Base-by-base conservation (phyloP, 73 alveolate species). In the Paramecium octaurelia region DNA sequence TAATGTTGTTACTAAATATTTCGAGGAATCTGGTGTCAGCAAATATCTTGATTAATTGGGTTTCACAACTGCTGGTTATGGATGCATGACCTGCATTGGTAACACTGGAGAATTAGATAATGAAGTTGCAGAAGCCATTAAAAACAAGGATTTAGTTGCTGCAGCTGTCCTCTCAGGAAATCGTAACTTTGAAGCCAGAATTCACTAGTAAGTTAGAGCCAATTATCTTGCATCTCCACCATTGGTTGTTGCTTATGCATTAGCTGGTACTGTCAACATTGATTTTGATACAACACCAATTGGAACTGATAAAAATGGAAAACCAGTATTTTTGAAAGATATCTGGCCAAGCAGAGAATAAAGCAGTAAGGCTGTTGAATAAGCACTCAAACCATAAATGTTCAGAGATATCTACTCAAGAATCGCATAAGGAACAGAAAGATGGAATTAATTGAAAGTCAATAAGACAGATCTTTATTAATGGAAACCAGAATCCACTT, bases 61-160 rank as follows among this genome's bases (percentile, higher is more conserved):
- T 21, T 97, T 97, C 94, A 92, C 96, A 35, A 94, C 96, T 18
- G 98, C 97, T 57, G 99, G 99, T 20, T 97, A 95, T 91, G 99
- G 99, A 18, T 97, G 99, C 95, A 97, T 96, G 98, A 97, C 98
- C 2, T 97, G 99, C 84, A 96, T 96, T 88, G 99, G 99, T n/a
- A 96, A 96, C 92, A 94, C 97, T 18, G 99, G 99, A 38, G 99
- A 96, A 40, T 85, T 94, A 42, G 96, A 93, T 58, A 86, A 58
- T 36, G 97, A 92, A 77, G 95, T 96, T 38, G 92, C 87, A 46
- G 95, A 94, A 34, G 98, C 98, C 9, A 95, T 96, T 69, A 86
- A 87, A 69, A 86, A 94, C 21, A 68, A 87, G 36, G 99, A 96
- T 93, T 44, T 96, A 18, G 98, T 97, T 44, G 97, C 96, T 64